Evolutionary conservation across 805 yeast species (phyloP).

Genomic region (Starmerella sp.): DNA sequence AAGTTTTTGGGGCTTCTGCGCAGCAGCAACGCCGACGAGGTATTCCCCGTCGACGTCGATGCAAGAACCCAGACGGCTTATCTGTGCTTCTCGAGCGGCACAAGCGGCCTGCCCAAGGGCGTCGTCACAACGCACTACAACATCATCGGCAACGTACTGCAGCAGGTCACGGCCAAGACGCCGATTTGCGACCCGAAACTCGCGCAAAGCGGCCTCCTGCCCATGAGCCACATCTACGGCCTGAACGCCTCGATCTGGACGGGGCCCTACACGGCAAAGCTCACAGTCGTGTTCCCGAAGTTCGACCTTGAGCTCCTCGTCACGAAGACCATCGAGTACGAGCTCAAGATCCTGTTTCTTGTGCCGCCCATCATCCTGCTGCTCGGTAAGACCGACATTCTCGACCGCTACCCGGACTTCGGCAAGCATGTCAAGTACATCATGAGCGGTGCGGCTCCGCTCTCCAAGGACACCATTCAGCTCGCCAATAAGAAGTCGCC

Average conservation of each 20-base stretch:
- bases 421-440: conserved; percentile 31
- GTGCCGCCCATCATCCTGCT: conserved; percentile 35
- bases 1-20: background rate
- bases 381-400: conserved; percentile 37
- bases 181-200: conserved; percentile 24
- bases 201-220: conserved; percentile 28
- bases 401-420: conserved; percentile 36
- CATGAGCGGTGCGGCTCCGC: conserved; percentile 38
- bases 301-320: conserved; percentile 30
- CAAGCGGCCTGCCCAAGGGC: conserved; percentile 66
- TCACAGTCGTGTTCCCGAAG: conserved; percentile 24
- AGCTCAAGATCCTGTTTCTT: conserved; percentile 33
- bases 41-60: conserved; percentile 13
- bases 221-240: conserved; percentile 30
- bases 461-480: conserved; percentile 22
- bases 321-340: conserved; percentile 23
- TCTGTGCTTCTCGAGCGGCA: conserved; percentile 28
- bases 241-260: conserved; percentile 25
- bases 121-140: conserved; percentile 53
- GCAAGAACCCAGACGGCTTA: conserved; percentile 21
- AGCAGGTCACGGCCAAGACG: conserved; percentile 1
- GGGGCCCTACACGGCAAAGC: conserved; percentile 19
- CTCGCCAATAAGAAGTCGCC: conserved; percentile 15
- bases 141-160: conserved; percentile 32
- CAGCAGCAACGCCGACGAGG: conserved; percentile 7